Evolutionary conservation across 2,329 filamentous ascomycete species (phyloP).

Genomic region (Penicillium janthinellum): DNA sequence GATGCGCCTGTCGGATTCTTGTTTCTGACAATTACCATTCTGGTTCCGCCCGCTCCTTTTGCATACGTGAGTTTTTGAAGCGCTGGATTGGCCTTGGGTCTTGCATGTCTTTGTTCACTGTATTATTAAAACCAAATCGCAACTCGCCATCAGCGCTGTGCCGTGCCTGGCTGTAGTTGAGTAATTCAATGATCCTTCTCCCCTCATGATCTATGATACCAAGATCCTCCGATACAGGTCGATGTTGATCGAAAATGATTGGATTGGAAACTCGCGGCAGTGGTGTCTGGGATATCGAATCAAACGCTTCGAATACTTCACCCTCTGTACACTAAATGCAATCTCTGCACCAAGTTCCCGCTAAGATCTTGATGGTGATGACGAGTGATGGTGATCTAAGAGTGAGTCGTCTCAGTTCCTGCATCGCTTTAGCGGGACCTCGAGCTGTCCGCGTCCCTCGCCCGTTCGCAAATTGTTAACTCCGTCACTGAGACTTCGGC

Average conservation of each 20-base stretch:
- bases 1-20: neutral
- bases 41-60: conserved; percentile 15
- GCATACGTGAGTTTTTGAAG: conserved; percentile 33
- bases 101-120: conserved; percentile 38
- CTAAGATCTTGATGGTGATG: too few species aligned
- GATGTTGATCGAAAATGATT: too few species aligned
- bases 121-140: conserved; percentile 34
- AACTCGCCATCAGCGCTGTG: conserved; percentile 19
- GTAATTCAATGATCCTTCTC: conserved; percentile 38
- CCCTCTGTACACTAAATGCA: too few species aligned
- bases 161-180: conserved; percentile 25
- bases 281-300: too few species aligned
- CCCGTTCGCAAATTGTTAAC: neutral
- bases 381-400: too few species aligned
- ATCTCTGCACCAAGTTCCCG: too few species aligned
- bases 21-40: neutral
- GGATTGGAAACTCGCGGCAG: too few species aligned
- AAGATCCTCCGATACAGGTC: neutral
- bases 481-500: too few species aligned
- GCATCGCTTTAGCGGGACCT: neutral
- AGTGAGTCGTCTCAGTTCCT: neutral
- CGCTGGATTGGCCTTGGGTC: conserved; percentile 33
- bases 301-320: too few species aligned
- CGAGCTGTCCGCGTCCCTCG: neutral
- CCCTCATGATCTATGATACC: conserved; percentile 23